Conservation (phyloP, 192 early-diverging fungal species). For the Coemansia sp. region DNA sequence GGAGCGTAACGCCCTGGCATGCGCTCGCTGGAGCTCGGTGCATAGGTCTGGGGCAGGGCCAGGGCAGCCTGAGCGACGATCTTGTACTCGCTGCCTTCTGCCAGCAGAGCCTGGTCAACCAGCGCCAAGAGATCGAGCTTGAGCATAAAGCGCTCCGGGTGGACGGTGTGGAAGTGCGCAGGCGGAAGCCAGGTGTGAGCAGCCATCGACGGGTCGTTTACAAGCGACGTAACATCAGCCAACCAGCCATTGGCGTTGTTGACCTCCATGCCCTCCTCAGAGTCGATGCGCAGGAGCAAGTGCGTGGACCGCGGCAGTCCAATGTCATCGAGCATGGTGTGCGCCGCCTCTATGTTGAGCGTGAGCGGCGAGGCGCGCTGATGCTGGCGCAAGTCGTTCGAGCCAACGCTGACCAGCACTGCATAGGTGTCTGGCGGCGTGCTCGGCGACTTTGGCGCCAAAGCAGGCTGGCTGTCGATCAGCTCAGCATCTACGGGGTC, state of each 20-base stretch:
- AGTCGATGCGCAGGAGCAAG: slow-evolving; percentile 46
- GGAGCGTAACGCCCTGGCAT: slow-evolving; percentile 29
- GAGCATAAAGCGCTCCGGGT: slow-evolving; percentile 48
- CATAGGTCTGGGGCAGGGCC: slow-evolving; percentile 30
- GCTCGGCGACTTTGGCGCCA: not conserved
- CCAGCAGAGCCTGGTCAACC: slow-evolving; percentile 41
- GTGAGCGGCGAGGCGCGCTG: slow-evolving; percentile 22
- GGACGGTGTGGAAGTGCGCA: slow-evolving; percentile 43
- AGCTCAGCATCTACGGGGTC: not conserved
- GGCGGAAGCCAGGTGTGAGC: slow-evolving; percentile 34
- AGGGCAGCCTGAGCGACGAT: slow-evolving; percentile 41
- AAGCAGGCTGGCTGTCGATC: not conserved
- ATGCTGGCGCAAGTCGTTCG: slow-evolving; percentile 43
- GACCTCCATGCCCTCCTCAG: slow-evolving; percentile 37
- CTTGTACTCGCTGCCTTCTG: slow-evolving; percentile 26
- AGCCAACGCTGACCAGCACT: slow-evolving; percentile 40
- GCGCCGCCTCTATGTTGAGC: slow-evolving; percentile 32
- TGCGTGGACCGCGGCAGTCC: slow-evolving; percentile 50
- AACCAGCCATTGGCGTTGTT: slow-evolving; percentile 19
- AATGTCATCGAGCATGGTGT: slow-evolving; percentile 30
- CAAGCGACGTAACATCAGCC: slow-evolving; percentile 30
- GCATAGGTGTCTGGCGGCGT: slow-evolving; percentile 28
- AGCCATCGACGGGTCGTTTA: slow-evolving; percentile 18
- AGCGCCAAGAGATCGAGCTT: slow-evolving; percentile 48
- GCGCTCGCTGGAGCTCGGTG: slow-evolving; percentile 32